Base-by-base conservation (phyloP, 352 stramenopile genomes). In the Pythium sp. region DNA sequence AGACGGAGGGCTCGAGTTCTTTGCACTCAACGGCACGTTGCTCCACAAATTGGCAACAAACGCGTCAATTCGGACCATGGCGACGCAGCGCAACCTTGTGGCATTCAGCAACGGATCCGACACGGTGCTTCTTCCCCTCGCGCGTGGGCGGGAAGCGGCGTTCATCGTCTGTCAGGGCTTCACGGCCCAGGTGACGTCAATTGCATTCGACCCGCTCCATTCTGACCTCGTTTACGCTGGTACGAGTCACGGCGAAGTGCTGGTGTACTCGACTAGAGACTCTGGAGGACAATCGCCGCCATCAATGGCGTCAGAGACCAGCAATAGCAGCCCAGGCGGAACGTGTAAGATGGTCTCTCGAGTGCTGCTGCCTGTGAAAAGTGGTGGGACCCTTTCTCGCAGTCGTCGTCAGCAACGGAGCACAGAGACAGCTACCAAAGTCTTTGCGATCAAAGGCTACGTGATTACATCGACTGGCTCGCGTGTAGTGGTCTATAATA, bases 141-240 rank as follows among this genome's bases (percentile, higher is more conserved):
- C 69, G 6, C 72, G 73, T 1, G 67, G 69, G 22, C 68, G 77
- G 56, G 69, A 74, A 0, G 54, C 64, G 1, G 66, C 75, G 0
- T 78, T 74, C n/a, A 60, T 86, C 7, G 18, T 69, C 12, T 90
- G 81, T 34, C 34, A 67, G n/a, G 81, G 79, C 15, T 84, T 79
- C 5, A 71, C 70, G 5, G 78, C 76, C 0, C 11, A 46, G 18
- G 69, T 81, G 24, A 62, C 72, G 0, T 89, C 81, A 0, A 79
- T 91, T 38, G 68, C 70, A 2, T 89, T 90, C 41, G 83, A 90
- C 46, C 43, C 68, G 0, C 41, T 69, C 8, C 64, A 80, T 6
- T 61, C 62, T 0, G 78, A 87, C 1, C 57, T 90, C n/a, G 32
- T 91, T 20, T 91, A 85, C 49, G 65, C 61, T 15, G 81, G 81